Percentiles rank a stretch among this genome's conserved stretches.
These are phyloP conservation scores for Beta vulgaris DNA, from an alignment of 148 eudicot species.

Conservation along the genomic window DNA sequence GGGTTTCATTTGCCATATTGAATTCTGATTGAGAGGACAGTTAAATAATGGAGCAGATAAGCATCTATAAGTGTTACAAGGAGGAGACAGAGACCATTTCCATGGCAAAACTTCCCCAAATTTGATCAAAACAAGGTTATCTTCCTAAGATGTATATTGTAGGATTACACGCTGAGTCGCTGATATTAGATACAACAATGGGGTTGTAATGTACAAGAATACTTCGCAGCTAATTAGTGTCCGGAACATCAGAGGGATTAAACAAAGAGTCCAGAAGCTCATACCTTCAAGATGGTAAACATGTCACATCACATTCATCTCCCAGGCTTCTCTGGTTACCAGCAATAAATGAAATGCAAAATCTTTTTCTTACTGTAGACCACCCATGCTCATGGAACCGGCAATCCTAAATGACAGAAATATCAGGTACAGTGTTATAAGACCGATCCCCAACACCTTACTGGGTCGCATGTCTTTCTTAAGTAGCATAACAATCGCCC, in stretches of 20 bases:
- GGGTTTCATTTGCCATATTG: constrained; percentile 6
- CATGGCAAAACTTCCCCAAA: neutral
- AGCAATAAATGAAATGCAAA: neutral
- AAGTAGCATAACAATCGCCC: constrained; percentile 65
- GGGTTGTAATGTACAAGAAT: constrained; percentile 25
- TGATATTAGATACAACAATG: constrained; percentile 22
- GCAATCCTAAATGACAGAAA: constrained; percentile 53
- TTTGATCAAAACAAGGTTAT: neutral
- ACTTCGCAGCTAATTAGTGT: neutral
- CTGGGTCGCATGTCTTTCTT: constrained; percentile 81
- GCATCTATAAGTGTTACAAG: neutral
- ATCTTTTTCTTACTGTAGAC: neutral
- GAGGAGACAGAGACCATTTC: neutral
- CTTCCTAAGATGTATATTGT: constrained; percentile 13
- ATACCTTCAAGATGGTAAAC: constrained; percentile 11
- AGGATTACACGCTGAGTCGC: constrained; percentile 3
- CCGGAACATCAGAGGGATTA: neutral
- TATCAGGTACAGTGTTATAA: constrained; percentile 57
- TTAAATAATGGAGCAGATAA: neutral
- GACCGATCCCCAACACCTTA: constrained; percentile 66
- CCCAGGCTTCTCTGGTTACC: constrained; percentile 7
- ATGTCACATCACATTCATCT: neutral
- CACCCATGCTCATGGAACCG: constrained; percentile 41
- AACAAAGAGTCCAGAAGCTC: constrained; percentile 6
- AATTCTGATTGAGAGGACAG: neutral